These are phyloP conservation scores for Cystobasidium pallidum DNA, from an alignment of 1,284 basidiomycete genomes.

Conservation along the genomic window DNA sequence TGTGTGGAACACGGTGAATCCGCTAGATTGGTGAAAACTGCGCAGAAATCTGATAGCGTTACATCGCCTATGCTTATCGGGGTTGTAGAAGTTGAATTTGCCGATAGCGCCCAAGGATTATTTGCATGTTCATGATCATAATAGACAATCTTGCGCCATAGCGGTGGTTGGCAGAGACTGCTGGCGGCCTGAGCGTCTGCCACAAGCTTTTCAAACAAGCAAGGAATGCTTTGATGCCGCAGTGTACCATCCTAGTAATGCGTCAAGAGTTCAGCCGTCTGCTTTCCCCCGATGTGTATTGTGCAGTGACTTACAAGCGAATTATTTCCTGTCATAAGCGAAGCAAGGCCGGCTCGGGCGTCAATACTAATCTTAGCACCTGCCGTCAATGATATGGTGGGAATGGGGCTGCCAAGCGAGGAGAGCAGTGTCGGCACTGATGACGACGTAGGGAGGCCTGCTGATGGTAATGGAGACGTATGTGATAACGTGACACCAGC, in stretches of 20 bases:
- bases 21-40: background rate
- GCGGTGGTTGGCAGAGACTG: slow-evolving; percentile 20
- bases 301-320: slow-evolving; percentile 36
- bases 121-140: slow-evolving; percentile 20
- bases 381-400: background rate
- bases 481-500: background rate
- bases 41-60: background rate
- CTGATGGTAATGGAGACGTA: background rate
- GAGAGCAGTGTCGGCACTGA: slow-evolving; percentile 5
- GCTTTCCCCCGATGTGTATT: too few species aligned
- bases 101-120: background rate
- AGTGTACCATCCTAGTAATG: slow-evolving; percentile 44
- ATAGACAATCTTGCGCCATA: slow-evolving; percentile 32
- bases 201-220: slow-evolving; percentile 26
- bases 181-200: slow-evolving; percentile 1
- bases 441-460: slow-evolving; percentile 1
- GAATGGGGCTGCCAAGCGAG: background rate
- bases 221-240: slow-evolving; percentile 41
- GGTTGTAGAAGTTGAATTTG: background rate
- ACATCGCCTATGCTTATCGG: background rate
- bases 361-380: slow-evolving; percentile 29
- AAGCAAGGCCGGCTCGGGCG: slow-evolving; percentile 38
- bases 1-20: background rate
- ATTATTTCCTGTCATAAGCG: slow-evolving; percentile 45
- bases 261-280: too few species aligned